Percentiles rank a stretch among this genome's conserved stretches.
These are phyloP conservation scores for Puccinia brachypodii DNA, from an alignment of 1,284 basidiomycete species.

Conservation along the genomic window DNA sequence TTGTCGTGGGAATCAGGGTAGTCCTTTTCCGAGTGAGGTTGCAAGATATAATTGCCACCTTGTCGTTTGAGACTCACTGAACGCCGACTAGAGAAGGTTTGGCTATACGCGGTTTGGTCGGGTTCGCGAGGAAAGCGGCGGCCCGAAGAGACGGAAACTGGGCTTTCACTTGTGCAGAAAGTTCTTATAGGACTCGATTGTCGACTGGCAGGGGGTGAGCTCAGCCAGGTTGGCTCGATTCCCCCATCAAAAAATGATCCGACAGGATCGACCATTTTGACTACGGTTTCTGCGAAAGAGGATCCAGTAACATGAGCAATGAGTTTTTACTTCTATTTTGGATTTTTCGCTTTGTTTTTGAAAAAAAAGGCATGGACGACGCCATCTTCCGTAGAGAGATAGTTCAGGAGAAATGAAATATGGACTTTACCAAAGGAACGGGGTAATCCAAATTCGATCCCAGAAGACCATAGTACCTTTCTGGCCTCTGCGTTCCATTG, in stretches of 20 bases:
- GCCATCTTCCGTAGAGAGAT: not conserved
- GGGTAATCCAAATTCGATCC: slow-evolving; percentile 31
- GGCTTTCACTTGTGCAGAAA: not conserved
- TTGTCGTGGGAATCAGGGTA: not conserved
- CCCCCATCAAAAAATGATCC: slow-evolving; percentile 31
- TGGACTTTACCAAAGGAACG: slow-evolving; percentile 17
- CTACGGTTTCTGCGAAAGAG: slow-evolving; percentile 25
- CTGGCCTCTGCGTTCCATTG: slow-evolving; percentile 31
- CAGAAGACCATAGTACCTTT: slow-evolving; percentile 32
- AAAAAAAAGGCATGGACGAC: not conserved
- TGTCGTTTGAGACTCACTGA: slow-evolving; percentile 37
- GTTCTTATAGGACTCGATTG: slow-evolving; percentile 32
- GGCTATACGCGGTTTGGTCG: not conserved
- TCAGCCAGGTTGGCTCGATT: slow-evolving; percentile 29
- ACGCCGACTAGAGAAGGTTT: slow-evolving; percentile 1
- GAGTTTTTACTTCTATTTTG: not conserved
- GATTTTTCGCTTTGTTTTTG: not conserved
- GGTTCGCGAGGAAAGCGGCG: not conserved
- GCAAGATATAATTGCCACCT: slow-evolving; percentile 20
- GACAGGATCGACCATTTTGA: slow-evolving; percentile 37
- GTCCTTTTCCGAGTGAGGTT: slow-evolving; percentile 12
- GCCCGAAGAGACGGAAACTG: not conserved
- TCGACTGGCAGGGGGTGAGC: slow-evolving; percentile 16
- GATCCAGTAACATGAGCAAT: not conserved
- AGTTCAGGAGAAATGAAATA: not conserved